phyloP scores from a whole-genome alignment of 257 asterid species.

The Striga asiatica region DNA sequence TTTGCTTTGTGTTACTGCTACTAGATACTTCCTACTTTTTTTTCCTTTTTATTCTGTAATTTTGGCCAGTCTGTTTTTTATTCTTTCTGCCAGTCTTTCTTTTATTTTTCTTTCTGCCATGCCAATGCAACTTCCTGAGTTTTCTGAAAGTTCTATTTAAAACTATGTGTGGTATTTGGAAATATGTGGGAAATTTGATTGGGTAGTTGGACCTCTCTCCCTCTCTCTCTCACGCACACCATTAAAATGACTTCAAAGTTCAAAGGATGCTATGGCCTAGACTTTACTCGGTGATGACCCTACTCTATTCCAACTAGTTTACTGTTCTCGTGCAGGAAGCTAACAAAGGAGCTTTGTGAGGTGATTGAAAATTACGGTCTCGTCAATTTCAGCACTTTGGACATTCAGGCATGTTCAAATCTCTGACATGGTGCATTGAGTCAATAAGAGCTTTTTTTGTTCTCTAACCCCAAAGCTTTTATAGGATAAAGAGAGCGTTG shows the following conservation, averaged over 20 bases:
- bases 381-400: conserved; percentile 77
- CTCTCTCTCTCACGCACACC: too few relatives aligned
- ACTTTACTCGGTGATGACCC: neutral
- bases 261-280: neutral
- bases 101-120: too few relatives aligned
- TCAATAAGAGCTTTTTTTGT: neutral
- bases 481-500: conserved; percentile 95
- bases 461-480: conserved; percentile 15
- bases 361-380: conserved; percentile 73
- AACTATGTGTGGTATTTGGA: too few relatives aligned
- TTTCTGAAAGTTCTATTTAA: too few relatives aligned
- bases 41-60: too few relatives aligned
- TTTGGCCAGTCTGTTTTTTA: too few relatives aligned
- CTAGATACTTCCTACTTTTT: too few relatives aligned
- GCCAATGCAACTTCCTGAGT: too few relatives aligned
- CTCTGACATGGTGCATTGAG: conserved; percentile 7
- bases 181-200: too few relatives aligned
- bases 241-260: neutral
- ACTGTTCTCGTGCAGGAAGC: conserved; percentile 44
- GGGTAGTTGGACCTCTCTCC: too few relatives aligned
- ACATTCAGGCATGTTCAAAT: conserved; percentile 62
- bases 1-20: too few relatives aligned
- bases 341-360: conserved; percentile 90
- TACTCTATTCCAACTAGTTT: neutral
- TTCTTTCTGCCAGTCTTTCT: too few relatives aligned